phyloP scores from a whole-genome alignment of 2,329 filamentous ascomycete genomes.

The Camillea tinctor region DNA sequence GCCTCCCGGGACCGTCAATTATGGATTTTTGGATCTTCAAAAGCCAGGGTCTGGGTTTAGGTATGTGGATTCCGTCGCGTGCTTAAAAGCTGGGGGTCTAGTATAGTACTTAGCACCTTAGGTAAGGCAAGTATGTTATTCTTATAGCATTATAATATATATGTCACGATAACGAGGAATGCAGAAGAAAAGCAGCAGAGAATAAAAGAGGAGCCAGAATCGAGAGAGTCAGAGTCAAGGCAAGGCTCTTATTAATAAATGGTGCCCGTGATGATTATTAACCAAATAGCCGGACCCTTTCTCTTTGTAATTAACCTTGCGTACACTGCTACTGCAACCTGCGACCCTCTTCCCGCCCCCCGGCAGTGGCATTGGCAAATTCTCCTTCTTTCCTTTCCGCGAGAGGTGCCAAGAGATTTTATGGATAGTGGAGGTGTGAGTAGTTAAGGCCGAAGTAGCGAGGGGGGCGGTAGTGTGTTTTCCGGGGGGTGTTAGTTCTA shows the following conservation, averaged over 20 bases:
- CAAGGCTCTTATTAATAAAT: background rate
- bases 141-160: too few species aligned
- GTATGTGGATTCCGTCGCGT: too few species aligned
- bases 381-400: background rate
- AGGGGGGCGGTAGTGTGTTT: too few species aligned
- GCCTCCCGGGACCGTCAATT: background rate
- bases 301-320: background rate
- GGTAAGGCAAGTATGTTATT: too few species aligned
- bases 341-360: background rate
- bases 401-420: background rate
- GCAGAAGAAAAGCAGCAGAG: too few species aligned
- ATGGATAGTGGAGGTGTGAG: background rate
- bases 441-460: too few species aligned
- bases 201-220: background rate
- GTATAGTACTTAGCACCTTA: too few species aligned
- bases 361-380: background rate
- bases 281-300: background rate
- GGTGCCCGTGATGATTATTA: background rate
- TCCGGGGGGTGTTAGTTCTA: too few species aligned
- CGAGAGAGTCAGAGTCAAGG: background rate
- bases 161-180: too few species aligned
- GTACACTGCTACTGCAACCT: background rate
- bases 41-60: too few species aligned
- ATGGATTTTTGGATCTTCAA: too few species aligned
- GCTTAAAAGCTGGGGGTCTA: too few species aligned